phyloP scores from a whole-genome alignment of 305 asterid genomes.

The Fraxinus nigra region DNA sequence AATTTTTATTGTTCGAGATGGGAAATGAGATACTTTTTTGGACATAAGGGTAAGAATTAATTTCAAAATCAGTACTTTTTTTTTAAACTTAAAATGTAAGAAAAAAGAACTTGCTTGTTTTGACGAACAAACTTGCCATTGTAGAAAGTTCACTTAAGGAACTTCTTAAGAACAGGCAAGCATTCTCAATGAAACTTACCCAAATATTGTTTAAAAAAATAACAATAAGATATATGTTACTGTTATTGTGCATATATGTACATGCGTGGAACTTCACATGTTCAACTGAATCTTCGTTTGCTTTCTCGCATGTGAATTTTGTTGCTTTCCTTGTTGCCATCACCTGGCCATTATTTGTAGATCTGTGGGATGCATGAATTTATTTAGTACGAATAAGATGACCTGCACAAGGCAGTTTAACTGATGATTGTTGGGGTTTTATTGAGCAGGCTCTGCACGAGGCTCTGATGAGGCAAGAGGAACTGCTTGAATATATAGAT shows the following conservation, averaged over 20 bases:
- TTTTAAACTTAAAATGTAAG: background rate
- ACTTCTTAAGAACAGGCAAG: background rate
- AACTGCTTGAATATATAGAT: slow-evolving; percentile 91
- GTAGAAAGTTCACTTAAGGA: background rate
- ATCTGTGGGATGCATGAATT: background rate
- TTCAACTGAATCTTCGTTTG: background rate
- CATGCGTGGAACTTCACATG: background rate
- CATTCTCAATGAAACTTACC: background rate
- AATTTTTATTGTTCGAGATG: background rate
- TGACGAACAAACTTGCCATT: background rate
- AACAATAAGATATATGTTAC: background rate
- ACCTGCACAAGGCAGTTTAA: background rate
- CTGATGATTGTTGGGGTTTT: background rate
- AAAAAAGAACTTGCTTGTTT: background rate
- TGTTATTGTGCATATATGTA: background rate
- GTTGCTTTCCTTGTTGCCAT: background rate
- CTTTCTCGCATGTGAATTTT: background rate
- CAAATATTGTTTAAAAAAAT: background rate
- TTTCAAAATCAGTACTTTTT: background rate
- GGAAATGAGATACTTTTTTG: background rate
- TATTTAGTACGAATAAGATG: background rate
- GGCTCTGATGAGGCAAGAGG: slow-evolving; percentile 97
- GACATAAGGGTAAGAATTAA: background rate
- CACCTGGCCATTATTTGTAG: background rate
- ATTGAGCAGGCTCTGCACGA: slow-evolving; percentile 80